Evolutionary conservation across 2,329 filamentous ascomycete genomes (phyloP).

Genomic region (Albifimbria verrucaria): DNA sequence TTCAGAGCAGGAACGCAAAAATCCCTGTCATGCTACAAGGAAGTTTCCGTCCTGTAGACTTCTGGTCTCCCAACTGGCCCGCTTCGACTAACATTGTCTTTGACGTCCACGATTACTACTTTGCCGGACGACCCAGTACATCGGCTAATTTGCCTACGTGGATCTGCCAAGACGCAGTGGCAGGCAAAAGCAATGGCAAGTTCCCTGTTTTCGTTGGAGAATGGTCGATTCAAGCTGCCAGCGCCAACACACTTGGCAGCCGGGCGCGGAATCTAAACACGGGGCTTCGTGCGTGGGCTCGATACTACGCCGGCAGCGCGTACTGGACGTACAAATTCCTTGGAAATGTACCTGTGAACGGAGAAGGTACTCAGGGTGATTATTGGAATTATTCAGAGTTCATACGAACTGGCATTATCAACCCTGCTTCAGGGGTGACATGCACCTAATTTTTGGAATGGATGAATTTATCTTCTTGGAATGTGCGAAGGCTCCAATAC

Average conservation of each 20-base stretch:
- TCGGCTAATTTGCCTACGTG: neutral
- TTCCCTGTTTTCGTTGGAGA: conserved; percentile 11
- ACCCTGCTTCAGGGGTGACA: neutral
- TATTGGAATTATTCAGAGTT: conserved; percentile 11
- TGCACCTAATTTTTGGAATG: neutral
- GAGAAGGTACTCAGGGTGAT: conserved; percentile 7
- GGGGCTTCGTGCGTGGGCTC: neutral
- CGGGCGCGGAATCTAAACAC: conserved; percentile 5
- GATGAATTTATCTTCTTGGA: neutral
- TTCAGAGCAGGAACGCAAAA: conserved; percentile 2
- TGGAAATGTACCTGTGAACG: conserved; percentile 5
- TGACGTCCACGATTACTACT: conserved; percentile 8
- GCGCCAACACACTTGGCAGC: conserved; percentile 4
- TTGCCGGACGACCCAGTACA: conserved; percentile 1
- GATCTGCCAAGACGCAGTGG: conserved; percentile 5
- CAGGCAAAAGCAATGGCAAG: neutral
- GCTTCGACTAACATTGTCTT: conserved; percentile 6
- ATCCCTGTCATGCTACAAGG: conserved; percentile 10
- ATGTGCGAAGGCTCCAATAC: no score
- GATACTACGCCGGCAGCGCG: conserved; percentile 3
- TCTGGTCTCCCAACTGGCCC: conserved; percentile 6
- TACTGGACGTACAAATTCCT: conserved; percentile 7
- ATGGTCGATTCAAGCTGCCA: conserved; percentile 7
- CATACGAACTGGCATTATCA: neutral
- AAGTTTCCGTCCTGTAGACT: conserved; percentile 5